Conservation (phyloP, 1,284 basidiomycete genomes). For the Lentinula novae-zelandiae region DNA sequence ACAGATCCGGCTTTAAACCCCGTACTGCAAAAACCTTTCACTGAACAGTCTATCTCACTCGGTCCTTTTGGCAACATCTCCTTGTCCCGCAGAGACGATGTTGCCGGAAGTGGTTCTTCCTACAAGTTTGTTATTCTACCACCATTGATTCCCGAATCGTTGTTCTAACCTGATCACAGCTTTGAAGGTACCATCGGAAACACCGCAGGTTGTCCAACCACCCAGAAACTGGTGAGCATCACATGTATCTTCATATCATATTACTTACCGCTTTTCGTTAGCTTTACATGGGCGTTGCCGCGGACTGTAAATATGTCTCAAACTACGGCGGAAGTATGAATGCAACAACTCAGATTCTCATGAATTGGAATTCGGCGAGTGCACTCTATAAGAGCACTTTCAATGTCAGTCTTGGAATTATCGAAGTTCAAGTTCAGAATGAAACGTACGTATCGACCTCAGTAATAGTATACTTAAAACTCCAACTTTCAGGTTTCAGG, state of each 20-base stretch:
- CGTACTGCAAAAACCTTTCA: conserved; percentile 34
- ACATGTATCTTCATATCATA: neutral
- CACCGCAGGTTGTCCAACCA: conserved; percentile 70
- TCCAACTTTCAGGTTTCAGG: conserved; percentile 24
- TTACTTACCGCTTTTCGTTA: conserved; percentile 20
- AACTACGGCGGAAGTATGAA: conserved; percentile 59
- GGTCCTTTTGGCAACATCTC: conserved; percentile 31
- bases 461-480: neutral
- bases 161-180: conserved; percentile 32
- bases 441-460: conserved; percentile 31
- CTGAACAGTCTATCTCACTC: conserved; percentile 40
- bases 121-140: conserved; percentile 43
- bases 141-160: conserved; percentile 9
- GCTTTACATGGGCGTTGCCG: conserved; percentile 83
- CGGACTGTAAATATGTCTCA: conserved; percentile 79
- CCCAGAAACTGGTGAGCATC: conserved; percentile 68
- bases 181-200: conserved; percentile 67
- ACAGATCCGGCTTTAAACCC: conserved; percentile 55
- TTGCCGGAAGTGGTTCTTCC: conserved; percentile 45
- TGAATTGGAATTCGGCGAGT: conserved; percentile 75
- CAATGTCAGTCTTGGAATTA: conserved; percentile 83
- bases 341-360: conserved; percentile 75
- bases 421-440: conserved; percentile 72
- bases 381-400: conserved; percentile 81
- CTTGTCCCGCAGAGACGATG: conserved; percentile 50